Conservation (phyloP, 1,284 basidiomycete genomes). For the Rhizoctonia solani region DNA sequence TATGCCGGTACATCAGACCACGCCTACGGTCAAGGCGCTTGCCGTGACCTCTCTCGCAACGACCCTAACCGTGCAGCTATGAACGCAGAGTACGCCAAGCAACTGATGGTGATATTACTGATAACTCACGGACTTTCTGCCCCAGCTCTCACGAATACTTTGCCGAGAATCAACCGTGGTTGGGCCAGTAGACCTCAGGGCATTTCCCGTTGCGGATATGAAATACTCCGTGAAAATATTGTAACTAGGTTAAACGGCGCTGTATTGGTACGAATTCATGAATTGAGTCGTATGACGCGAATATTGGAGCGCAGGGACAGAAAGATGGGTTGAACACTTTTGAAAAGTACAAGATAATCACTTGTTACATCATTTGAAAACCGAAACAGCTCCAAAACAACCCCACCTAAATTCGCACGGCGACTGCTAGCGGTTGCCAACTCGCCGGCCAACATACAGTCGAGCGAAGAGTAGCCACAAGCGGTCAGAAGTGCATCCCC, state of each 20-base stretch:
- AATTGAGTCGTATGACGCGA: not conserved
- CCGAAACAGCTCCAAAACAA: not conserved
- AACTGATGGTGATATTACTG: not conserved
- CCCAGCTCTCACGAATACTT: conserved; percentile 34
- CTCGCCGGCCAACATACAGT: conserved; percentile 28
- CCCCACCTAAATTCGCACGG: not conserved
- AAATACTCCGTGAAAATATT: not conserved
- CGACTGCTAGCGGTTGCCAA: not conserved
- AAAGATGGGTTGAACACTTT: no score
- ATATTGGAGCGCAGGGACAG: not conserved
- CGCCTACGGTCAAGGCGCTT: conserved; percentile 29
- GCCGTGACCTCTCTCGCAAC: conserved; percentile 23
- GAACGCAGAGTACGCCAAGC: conserved; percentile 31
- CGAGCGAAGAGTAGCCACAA: conserved; percentile 29
- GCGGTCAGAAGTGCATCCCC: conserved; percentile 11
- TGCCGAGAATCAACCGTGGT: conserved; percentile 34
- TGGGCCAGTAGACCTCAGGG: conserved; percentile 13
- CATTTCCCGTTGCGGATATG: conserved; percentile 8
- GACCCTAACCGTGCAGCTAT: conserved; percentile 28
- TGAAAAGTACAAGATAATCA: no score
- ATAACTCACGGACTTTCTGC: not conserved
- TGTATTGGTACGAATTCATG: not conserved
- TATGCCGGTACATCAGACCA: conserved; percentile 30
- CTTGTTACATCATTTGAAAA: not conserved
- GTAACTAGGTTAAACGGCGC: not conserved